Evolutionary conservation across 805 yeast genomes (phyloP), one percentile per base, ranked within the genome.

Genomic region (Ogataea siamensis): DNA sequence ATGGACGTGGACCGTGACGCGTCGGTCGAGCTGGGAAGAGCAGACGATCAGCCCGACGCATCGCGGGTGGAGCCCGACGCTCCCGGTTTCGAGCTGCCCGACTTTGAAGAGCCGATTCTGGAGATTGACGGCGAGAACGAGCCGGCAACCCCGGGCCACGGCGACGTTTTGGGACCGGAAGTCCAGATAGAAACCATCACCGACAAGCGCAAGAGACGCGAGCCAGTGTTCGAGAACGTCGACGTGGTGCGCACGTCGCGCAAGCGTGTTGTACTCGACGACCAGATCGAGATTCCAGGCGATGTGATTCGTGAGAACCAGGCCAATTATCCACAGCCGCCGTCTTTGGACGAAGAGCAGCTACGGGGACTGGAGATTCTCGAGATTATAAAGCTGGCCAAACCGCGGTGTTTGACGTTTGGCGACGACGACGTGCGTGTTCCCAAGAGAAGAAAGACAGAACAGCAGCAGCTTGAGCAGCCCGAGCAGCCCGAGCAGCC

Each of bases 21-120:
- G 29, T 74, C 81, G 5, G 66, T 77, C 25, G 85, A 78, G 57
- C 55, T 70, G 10, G 82, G 81, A 2, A 68, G 83, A 60, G 70
- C 60, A 13, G 58, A 41, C n/a, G 57, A 49, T 29, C 53, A 42
- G 5, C 49, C 47, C 9, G 47, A 53, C 32, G 43, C 42, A 3
- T 54, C 59, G 17, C 40, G 22, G 31, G 24, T 17, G 28, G 51
- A 64, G 32, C 71, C 56, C 39, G 57, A 60, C 21, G 73, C 64
- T 29, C 65, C 63, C 23, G 73, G 72, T 17, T 61, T 73, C 29
- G 76, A 73, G 16, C 55, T 60, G 17, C 62, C 63, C 4, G 61
- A 59, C 23, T 53, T 56, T 28, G 47, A 49, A 7, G 58, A 55
- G 26, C 57, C 60, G 4, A 37, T 42, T 25, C 25, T 54, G 16